A percentile compares a stretch with the other conserved stretches of the same genome.
phyloP scores from a whole-genome alignment of 1,284 basidiomycete species.

The Trichosporon sp. region DNA sequence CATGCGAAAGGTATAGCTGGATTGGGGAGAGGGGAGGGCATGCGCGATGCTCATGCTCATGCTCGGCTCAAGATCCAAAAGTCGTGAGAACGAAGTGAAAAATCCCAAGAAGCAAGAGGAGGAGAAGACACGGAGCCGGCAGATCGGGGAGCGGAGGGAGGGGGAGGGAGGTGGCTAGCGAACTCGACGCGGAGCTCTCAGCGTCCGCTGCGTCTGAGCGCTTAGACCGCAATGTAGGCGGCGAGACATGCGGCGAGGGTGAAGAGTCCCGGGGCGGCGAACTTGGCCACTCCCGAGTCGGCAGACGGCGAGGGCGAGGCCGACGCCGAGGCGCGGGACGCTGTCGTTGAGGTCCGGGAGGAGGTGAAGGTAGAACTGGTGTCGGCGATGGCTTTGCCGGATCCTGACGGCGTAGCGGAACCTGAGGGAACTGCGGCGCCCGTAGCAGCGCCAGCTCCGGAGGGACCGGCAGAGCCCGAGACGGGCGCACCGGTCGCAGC shows the following conservation, averaged over 20 bases:
- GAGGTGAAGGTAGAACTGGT: not conserved
- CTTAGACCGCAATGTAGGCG: constrained; percentile 38
- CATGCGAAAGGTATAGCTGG: not conserved
- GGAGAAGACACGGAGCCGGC: not conserved
- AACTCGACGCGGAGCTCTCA: not conserved
- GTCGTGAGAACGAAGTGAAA: constrained; percentile 9
- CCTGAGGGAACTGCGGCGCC: constrained; percentile 19
- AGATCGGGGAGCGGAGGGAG: not conserved
- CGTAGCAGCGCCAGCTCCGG: constrained; percentile 13
- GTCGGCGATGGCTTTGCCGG: constrained; percentile 8
- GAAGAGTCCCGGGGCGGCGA: constrained; percentile 33
- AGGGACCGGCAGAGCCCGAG: constrained; percentile 9
- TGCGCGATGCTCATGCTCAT: not conserved
- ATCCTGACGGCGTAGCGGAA: constrained; percentile 21
- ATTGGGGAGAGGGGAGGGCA: not conserved
- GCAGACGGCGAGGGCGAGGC: constrained; percentile 24
- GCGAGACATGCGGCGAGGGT: constrained; percentile 37
- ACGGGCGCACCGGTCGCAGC: not conserved
- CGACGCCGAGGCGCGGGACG: constrained; percentile 22
- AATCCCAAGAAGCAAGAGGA: constrained; percentile 7
- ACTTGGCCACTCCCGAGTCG: constrained; percentile 26
- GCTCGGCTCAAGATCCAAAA: constrained; percentile 2
- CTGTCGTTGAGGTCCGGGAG: not conserved
- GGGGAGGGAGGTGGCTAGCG: not conserved
- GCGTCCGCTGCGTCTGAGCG: not conserved